phyloP scores from a whole-genome alignment of 139 green algal species.

The Choricystis sp. region DNA sequence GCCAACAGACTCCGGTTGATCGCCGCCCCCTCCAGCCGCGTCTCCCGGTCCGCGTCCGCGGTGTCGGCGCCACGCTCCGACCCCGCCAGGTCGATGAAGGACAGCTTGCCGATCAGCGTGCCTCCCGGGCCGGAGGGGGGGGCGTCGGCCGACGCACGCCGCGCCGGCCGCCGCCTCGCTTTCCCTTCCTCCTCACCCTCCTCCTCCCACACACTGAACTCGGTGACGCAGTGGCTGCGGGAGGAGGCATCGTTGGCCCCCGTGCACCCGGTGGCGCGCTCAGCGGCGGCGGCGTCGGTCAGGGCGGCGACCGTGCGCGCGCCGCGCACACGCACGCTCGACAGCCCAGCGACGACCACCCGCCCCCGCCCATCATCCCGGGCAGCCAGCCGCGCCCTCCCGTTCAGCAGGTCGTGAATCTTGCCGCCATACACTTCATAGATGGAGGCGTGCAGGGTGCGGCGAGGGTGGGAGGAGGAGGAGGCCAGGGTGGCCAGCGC shows the following conservation, averaged over 20 bases:
- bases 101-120: slow-evolving; percentile 68
- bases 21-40: slow-evolving; percentile 80
- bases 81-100: slow-evolving; percentile 95
- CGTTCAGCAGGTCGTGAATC: slow-evolving; percentile 92
- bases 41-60: slow-evolving; percentile 78
- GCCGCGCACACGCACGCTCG: slow-evolving; percentile 35
- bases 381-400: slow-evolving; percentile 71
- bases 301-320: slow-evolving; percentile 38
- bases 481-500: slow-evolving; percentile 57
- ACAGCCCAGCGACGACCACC: slow-evolving; percentile 70
- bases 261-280: slow-evolving; percentile 73
- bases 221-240: slow-evolving; percentile 86
- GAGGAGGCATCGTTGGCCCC: slow-evolving; percentile 93
- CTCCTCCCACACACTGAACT: slow-evolving; percentile 15
- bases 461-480: slow-evolving; percentile 22
- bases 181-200: background rate
- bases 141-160: background rate
- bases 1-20: slow-evolving; percentile 97
- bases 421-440: slow-evolving; percentile 99
- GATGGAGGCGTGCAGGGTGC: slow-evolving; percentile 15
- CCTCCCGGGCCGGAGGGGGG: background rate
- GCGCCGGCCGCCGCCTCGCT: no score
- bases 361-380: slow-evolving; percentile 79
- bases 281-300: slow-evolving; percentile 52
- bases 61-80: slow-evolving; percentile 95